These are phyloP conservation scores for Botrytis medusae DNA, from an alignment of 2,329 filamentous ascomycete genomes.

Conservation along the genomic window DNA sequence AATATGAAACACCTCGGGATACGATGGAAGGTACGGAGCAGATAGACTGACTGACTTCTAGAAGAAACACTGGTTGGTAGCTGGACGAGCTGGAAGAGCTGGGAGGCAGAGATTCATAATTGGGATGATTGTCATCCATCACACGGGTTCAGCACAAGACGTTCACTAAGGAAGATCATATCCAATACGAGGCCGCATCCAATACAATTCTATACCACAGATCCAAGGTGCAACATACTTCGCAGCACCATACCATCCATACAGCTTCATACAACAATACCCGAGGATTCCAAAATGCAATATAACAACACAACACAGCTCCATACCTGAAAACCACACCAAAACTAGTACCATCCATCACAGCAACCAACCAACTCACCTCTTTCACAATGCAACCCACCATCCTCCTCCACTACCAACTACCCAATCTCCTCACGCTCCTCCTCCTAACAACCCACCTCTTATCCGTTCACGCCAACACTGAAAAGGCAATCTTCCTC, in stretches of 20 bases:
- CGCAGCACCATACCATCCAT: not conserved
- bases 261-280: not conserved
- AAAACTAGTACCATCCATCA: not conserved
- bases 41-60: not conserved
- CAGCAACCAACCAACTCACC: not conserved
- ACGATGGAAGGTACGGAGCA: not conserved
- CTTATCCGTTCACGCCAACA: conserved; percentile 62
- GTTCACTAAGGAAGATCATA: not conserved
- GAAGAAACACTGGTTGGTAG: not conserved
- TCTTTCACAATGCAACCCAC: not conserved
- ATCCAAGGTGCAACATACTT: not conserved
- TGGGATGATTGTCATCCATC: not conserved
- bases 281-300: not conserved
- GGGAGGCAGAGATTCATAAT: not conserved
- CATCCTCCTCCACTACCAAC: not conserved
- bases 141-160: not conserved
- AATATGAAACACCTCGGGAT: conserved; percentile 4
- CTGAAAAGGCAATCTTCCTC: conserved; percentile 87
- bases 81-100: not conserved
- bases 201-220: not conserved
- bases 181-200: not conserved
- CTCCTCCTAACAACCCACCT: conserved; percentile 27
- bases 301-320: not conserved
- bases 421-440: conserved; percentile 25
- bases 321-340: not conserved